These are phyloP conservation scores for Evernia prunastri DNA, from an alignment of 495 filamentous ascomycete genomes.

Conservation along the genomic window DNA sequence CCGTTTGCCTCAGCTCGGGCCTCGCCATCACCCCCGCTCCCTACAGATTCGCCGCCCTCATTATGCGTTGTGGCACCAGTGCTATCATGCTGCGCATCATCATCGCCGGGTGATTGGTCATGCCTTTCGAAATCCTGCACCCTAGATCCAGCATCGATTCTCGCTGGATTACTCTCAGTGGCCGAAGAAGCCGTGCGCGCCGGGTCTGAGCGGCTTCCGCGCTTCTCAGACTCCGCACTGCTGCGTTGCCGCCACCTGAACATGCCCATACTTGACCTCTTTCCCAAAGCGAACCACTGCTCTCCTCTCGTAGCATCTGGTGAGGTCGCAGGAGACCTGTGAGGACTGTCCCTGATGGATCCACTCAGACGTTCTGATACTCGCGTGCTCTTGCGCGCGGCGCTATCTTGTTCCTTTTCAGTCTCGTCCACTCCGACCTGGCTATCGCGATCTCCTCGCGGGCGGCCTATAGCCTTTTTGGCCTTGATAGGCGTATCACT, in stretches of 20 bases:
- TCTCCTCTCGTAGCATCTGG: background rate
- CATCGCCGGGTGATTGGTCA: background rate
- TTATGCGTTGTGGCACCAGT: too few relatives aligned
- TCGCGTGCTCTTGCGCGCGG: background rate
- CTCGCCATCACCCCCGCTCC: background rate
- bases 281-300: conserved; percentile 4
- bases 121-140: background rate
- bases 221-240: background rate
- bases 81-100: background rate
- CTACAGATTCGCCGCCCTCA: background rate
- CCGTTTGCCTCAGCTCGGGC: background rate
- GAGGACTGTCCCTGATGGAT: background rate
- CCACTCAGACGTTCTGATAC: conserved; percentile 9
- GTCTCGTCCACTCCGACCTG: background rate
- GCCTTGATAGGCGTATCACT: background rate
- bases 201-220: background rate
- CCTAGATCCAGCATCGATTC: background rate
- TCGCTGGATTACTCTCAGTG: background rate
- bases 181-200: background rate
- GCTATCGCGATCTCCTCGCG: background rate
- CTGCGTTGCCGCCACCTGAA: conserved; percentile 7
- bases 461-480: conserved; percentile 1
- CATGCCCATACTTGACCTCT: background rate
- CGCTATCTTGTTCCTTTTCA: background rate
- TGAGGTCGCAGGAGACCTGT: background rate